Percentiles rank a stretch among this genome's conserved stretches.
phyloP scores from a whole-genome alignment of 164 flowering plant genomes.

The Pachysandra terminalis region DNA sequence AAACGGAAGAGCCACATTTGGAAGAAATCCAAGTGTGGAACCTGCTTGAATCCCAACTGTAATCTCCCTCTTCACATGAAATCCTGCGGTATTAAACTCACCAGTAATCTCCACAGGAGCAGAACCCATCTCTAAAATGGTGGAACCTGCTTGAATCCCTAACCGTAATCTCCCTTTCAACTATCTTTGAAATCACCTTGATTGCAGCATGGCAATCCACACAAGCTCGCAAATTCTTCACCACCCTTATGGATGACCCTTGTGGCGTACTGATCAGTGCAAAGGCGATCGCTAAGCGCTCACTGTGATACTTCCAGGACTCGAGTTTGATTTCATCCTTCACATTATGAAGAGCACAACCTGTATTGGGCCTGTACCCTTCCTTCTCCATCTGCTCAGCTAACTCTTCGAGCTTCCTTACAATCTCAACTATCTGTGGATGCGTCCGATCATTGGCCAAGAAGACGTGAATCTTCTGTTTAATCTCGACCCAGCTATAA shows the following conservation, averaged over 20 bases:
- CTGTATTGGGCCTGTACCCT: conserved; percentile 54
- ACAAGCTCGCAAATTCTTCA: conserved; percentile 61
- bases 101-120: conserved; percentile 60
- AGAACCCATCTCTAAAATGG: conserved; percentile 49
- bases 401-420: conserved; percentile 35
- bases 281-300: conserved; percentile 58
- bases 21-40: too few species aligned
- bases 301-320: conserved; percentile 56
- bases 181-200: conserved; percentile 51
- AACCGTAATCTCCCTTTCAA: conserved; percentile 48
- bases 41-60: too few species aligned
- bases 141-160: conserved; percentile 68
- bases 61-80: too few species aligned
- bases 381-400: conserved; percentile 35
- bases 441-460: conserved; percentile 45
- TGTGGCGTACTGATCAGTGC: conserved; percentile 50
- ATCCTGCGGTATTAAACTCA: conserved; percentile 12
- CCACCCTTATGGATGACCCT: conserved; percentile 46
- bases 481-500: conserved; percentile 60
- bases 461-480: conserved; percentile 43
- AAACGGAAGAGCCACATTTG: too few species aligned
- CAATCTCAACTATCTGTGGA: conserved; percentile 36
- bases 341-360: conserved; percentile 47
- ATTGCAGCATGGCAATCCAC: conserved; percentile 59
- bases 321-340: conserved; percentile 44